These are phyloP conservation scores for Salix viminalis DNA, from an alignment of 345 rosid species.

Conservation along the genomic window DNA sequence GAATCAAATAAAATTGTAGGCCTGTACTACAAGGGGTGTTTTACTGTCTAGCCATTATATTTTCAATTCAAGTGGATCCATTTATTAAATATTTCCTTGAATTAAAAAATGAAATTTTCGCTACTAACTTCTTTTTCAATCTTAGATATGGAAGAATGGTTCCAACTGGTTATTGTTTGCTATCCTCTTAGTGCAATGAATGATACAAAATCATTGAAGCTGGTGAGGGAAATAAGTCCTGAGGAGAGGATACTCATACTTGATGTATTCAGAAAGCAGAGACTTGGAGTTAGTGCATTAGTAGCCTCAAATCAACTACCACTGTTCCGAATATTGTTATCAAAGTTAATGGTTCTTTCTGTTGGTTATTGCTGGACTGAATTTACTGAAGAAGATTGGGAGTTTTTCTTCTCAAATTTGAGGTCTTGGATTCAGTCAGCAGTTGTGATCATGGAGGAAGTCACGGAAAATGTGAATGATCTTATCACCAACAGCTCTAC, in stretches of 20 bases:
- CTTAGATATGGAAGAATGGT: constrained; percentile 84
- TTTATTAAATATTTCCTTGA: neutral
- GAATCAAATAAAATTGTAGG: neutral
- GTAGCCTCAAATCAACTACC: constrained; percentile 43
- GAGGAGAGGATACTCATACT: constrained; percentile 63
- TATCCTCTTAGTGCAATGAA: constrained; percentile 50
- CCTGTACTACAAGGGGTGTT: neutral
- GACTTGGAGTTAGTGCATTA: constrained; percentile 36
- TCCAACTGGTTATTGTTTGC: constrained; percentile 73
- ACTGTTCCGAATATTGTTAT: constrained; percentile 48
- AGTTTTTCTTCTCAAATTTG: constrained; percentile 54
- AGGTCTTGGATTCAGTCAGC: constrained; percentile 81
- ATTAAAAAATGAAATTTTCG: neutral
- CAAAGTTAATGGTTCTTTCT: constrained; percentile 61
- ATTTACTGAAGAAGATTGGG: constrained; percentile 83
- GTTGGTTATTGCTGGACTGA: constrained; percentile 83
- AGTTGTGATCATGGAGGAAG: constrained; percentile 87
- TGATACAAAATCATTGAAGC: constrained; percentile 45
- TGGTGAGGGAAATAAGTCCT: constrained; percentile 47
- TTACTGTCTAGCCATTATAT: neutral
- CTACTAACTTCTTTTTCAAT: neutral
- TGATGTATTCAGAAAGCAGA: constrained; percentile 78
- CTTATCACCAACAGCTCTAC: constrained; percentile 38
- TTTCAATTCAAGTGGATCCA: neutral
- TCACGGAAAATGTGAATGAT: constrained; percentile 70